Conservation (phyloP, 305 asterid genomes). For the Fraxinus floribunda region DNA sequence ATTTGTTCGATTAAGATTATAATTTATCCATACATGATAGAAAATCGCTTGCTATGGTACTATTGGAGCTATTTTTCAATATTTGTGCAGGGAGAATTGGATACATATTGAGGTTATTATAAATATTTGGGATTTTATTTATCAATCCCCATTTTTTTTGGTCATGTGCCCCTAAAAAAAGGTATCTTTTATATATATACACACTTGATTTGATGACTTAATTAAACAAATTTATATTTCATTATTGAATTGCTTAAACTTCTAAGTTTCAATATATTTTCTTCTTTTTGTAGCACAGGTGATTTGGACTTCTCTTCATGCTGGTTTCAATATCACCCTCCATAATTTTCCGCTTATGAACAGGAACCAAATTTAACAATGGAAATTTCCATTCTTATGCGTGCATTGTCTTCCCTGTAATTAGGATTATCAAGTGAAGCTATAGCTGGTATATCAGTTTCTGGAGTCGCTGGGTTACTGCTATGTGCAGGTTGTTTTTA, state of each 20-base stretch:
- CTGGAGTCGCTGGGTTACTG: slow-evolving; percentile 41
- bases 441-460: slow-evolving; percentile 71
- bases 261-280: slow-evolving; percentile 16
- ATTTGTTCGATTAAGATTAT: no score
- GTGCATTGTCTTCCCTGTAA: slow-evolving; percentile 17
- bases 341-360: slow-evolving; percentile 24
- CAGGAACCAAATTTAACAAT: slow-evolving; percentile 5
- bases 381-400: slow-evolving; percentile 22
- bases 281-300: slow-evolving; percentile 70
- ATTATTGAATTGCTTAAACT: slow-evolving; percentile 11
- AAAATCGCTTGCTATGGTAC: no score
- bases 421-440: slow-evolving; percentile 77
- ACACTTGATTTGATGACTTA: slow-evolving; percentile 3
- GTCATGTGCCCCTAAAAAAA: slow-evolving; percentile 1
- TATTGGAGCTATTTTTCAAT: no score
- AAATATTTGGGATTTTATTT: no score
- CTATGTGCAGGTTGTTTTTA: slow-evolving; percentile 53
- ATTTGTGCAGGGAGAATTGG: no score
- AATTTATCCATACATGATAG: no score
- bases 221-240: not conserved
- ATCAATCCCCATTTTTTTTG: no score
- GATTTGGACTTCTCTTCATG: slow-evolving; percentile 38
- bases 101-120: no score
- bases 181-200: slow-evolving; percentile 38
- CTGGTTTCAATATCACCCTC: slow-evolving; percentile 30